Evolutionary conservation across 129 eudicot genomes (phyloP), one percentile per base, ranked within the genome.

Genomic region (Glebionis coronaria): DNA sequence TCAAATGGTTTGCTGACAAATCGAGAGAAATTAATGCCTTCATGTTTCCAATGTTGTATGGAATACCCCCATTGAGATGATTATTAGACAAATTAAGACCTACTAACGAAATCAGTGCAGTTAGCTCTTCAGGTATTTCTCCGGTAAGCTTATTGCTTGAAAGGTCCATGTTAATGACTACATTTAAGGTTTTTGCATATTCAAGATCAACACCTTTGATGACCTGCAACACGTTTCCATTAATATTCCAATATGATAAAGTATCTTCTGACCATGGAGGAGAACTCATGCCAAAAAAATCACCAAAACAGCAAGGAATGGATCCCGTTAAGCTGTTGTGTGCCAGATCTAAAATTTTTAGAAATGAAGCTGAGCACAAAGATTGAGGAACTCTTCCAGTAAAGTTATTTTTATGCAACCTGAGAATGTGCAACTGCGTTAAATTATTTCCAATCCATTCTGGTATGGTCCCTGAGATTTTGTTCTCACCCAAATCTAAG

Each of bases 351-450:
- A 50, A 50, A 50, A 50, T 50, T 8, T 44, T 11, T 8, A 44
- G 50, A 0, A 2, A 0, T 0, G 15, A 10, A 9, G 18, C 0
- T 11, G 13, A 3, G 19, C 55, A 50, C 19, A 12, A 50, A 50
- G 21, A 50, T 50, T 1, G 3, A 12, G 55, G 55, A 50, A 50
- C 14, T 3, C 55, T 50, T 14, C 55, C 55, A 1, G 19, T 12
- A 19, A 50, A 50, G 55, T 50, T 50, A 14, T 50, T 50, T 13
- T 50, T 50, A 50, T 50, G 55, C 55, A 50, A 14, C 55, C 55
- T 50, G 19, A 50, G 12, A 44, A 44, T 3, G 12, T 44, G 7
- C 55, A 50, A 50, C 13, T 11, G 9, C 12, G 47, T 44, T 44
- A n/a, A 2, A 11, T 50, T 14, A 1, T 9, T n/a, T 50, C 55